Conservation (phyloP, 345 rosid species). For the Trapa bicornis region DNA sequence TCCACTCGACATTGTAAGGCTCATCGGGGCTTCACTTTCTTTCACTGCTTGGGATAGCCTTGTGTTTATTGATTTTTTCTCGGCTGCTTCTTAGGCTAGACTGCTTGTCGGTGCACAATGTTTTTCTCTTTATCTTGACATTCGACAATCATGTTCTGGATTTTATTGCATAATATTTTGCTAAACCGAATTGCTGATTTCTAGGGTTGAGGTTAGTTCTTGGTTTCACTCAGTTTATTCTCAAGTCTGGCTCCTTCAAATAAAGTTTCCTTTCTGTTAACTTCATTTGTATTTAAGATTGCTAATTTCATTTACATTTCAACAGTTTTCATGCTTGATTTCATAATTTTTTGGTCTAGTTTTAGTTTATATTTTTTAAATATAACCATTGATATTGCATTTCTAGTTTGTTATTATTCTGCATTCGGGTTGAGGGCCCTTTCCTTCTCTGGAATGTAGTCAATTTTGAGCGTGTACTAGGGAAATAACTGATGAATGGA, state of each 20-base stretch:
- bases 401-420: background rate
- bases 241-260: background rate
- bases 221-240: background rate
- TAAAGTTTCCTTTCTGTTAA: background rate
- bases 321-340: background rate
- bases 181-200: background rate
- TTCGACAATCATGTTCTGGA: background rate
- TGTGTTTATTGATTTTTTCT: background rate
- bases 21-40: background rate
- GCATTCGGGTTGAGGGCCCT: background rate
- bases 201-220: background rate
- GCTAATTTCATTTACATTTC: no score
- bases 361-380: background rate
- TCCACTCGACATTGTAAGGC: constrained; percentile 23
- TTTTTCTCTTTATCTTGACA: background rate
- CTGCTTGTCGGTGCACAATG: background rate
- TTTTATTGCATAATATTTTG: background rate
- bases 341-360: background rate
- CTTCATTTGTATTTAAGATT: no score
- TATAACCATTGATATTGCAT: background rate
- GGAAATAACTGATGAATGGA: background rate
- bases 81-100: background rate
- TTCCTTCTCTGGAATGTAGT: background rate
- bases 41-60: background rate
- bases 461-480: background rate